Evolutionary conservation across 2,329 filamentous ascomycete genomes (phyloP), one percentile per base, ranked within the genome.

Genomic region (Fusarium dlaminii): DNA sequence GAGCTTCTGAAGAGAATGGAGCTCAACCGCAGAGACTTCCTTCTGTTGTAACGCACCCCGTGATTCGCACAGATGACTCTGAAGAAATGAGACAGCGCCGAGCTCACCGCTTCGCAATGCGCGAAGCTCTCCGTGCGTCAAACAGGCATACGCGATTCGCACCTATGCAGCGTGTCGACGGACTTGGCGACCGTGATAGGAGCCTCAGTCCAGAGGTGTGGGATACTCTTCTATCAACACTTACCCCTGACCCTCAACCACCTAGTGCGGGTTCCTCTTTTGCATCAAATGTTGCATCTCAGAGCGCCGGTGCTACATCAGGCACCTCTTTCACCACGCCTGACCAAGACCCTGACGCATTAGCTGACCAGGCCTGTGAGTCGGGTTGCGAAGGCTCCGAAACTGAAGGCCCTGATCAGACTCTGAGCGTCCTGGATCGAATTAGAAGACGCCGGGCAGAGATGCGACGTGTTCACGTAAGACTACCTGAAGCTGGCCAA

Each of bases 251-350:
- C 80, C 91, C 92, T 22, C 92, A 94, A 70, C 88, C 94, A 6
- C 94, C 95, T 1, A 97, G 93, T 76, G 89, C 90, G 5, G 90
- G 93, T 36, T 95, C 94, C 2, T 98, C 95, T 1, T 98, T 98
- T 80, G 89, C 91, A 1, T 95, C 93, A 15, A 87, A 87, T 14
- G 70, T 78, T 6, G 79, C 78, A 2, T 85, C 87, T 2, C 86
- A 86, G 69, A 83, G 80, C 60, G 81, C 83, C 5, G 83, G 81
- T 2, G 79, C 79, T 49, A 87, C 89, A 1, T 85, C 86, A 27
- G 83, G 83, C 68, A 87, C 86, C 15, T 71, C 79, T 36, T 58
- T 75, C 4, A 76, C 75, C 43, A 62, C 79, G 14, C 84, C 83
- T 3, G 85, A 82, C 29, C 37, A 49, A 20, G 72, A 79, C 8